Percentiles rank a stretch among this genome's conserved stretches.
These are phyloP conservation scores for Pseudevernia furfuracea DNA, from an alignment of 495 filamentous ascomycete genomes.

Conservation along the genomic window DNA sequence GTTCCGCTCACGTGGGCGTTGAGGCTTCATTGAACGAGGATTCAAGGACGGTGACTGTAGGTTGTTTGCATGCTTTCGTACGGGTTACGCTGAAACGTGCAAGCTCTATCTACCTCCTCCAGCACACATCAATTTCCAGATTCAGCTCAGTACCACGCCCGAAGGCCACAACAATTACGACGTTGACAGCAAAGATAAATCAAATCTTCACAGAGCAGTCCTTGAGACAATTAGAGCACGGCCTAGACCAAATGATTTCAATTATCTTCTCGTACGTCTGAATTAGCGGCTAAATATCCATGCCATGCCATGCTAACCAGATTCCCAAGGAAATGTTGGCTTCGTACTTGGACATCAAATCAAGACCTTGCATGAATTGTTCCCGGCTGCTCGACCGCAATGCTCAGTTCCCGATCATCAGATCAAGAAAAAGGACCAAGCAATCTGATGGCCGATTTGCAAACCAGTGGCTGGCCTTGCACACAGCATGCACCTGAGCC, in stretches of 20 bases:
- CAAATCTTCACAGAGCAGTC: slow-evolving; percentile 19
- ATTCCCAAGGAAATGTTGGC: slow-evolving; percentile 24
- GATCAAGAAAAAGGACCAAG: slow-evolving; percentile 15
- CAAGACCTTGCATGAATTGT: slow-evolving; percentile 22
- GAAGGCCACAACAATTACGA: not conserved
- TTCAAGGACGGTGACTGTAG: slow-evolving; percentile 12
- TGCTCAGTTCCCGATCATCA: slow-evolving; percentile 24
- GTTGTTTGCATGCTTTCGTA: not conserved
- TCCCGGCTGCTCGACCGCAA: slow-evolving; percentile 23
- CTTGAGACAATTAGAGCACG: slow-evolving; percentile 14
- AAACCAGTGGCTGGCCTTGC: slow-evolving; percentile 22
- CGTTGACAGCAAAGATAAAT: slow-evolving; percentile 11
- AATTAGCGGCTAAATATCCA: not conserved
- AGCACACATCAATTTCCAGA: slow-evolving; percentile 14
- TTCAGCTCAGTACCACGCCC: not conserved
- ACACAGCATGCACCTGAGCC: slow-evolving; percentile 17
- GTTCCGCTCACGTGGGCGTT: slow-evolving; percentile 12
- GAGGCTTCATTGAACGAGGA: slow-evolving; percentile 12
- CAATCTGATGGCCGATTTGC: slow-evolving; percentile 8
- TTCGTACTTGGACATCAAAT: slow-evolving; percentile 26
- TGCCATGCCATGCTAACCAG: slow-evolving; percentile 12
- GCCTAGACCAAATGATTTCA: slow-evolving; percentile 6
- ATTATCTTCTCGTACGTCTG: slow-evolving; percentile 23
- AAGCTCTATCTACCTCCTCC: slow-evolving; percentile 22
- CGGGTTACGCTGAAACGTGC: not conserved